Conservation (phyloP, 495 filamentous ascomycete genomes). For the Pseudevernia furfuracea region DNA sequence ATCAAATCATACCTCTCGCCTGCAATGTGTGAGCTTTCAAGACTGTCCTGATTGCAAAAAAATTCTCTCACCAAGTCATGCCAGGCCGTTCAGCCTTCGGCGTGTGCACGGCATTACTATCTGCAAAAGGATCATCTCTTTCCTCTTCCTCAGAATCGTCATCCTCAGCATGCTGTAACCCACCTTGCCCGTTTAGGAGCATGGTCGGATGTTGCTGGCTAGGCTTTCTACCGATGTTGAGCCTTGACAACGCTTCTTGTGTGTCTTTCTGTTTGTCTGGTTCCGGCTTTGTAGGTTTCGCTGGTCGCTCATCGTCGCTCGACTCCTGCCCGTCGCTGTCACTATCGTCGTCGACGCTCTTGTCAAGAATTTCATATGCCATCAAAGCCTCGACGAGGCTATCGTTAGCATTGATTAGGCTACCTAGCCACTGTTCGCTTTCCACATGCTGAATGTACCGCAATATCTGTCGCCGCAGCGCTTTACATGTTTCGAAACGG, state of each 20-base stretch:
- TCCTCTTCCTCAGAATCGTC: constrained; percentile 48
- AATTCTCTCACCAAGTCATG: constrained; percentile 41
- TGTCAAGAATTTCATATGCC: constrained; percentile 89
- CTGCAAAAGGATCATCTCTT: constrained; percentile 71
- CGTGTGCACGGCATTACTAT: constrained; percentile 63
- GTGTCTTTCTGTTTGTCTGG: constrained; percentile 20
- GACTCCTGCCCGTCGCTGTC: constrained; percentile 66
- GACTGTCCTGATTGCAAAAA: neutral
- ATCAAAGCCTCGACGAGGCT: constrained; percentile 85
- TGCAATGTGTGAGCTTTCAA: neutral
- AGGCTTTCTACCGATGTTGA: constrained; percentile 41
- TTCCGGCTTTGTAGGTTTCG: constrained; percentile 19
- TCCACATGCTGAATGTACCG: constrained; percentile 86
- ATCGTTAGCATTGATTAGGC: constrained; percentile 74
- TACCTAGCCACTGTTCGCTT: constrained; percentile 71
- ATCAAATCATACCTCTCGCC: neutral
- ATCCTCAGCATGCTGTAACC: constrained; percentile 27
- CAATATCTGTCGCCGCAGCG: constrained; percentile 71
- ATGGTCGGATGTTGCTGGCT: constrained; percentile 22
- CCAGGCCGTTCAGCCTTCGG: constrained; percentile 47
- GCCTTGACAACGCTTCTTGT: constrained; percentile 36
- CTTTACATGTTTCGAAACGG: constrained; percentile 80
- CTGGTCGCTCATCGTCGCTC: constrained; percentile 47
- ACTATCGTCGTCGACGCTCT: constrained; percentile 92
- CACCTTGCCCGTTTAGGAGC: constrained; percentile 20